Evolutionary conservation across 352 stramenopile genomes (phyloP).

Genomic region (Aphanomyces cochlioides): DNA sequence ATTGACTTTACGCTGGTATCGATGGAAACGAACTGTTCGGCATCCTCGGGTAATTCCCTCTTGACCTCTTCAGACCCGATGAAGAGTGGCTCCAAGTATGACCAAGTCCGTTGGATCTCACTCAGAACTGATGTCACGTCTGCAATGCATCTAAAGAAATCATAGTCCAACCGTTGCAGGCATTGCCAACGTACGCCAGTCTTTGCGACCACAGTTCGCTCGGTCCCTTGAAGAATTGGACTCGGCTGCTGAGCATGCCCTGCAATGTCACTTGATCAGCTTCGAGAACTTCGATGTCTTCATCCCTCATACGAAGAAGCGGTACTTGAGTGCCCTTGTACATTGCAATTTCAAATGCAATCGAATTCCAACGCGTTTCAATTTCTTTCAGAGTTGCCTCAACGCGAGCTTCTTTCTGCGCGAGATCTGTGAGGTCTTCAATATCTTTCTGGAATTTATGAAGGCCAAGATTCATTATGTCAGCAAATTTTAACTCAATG

Average conservation of each 20-base stretch:
- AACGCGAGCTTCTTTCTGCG: constrained; percentile 89
- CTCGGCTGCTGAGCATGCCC: constrained; percentile 80
- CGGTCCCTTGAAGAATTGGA: constrained; percentile 66
- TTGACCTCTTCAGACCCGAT: constrained; percentile 94
- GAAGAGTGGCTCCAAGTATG: constrained; percentile 94
- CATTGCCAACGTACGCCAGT: constrained; percentile 29
- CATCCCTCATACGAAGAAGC: constrained; percentile 86
- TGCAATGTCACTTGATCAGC: constrained; percentile 93
- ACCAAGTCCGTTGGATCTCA: constrained; percentile 95
- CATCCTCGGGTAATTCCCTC: constrained; percentile 88
- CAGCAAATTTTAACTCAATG: constrained; percentile 59
- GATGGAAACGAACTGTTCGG: constrained; percentile 81
- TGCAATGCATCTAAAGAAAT: constrained; percentile 37
- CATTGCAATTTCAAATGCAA: constrained; percentile 71
- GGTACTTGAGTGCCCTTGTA: constrained; percentile 87
- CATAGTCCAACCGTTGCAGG: no score
- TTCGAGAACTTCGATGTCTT: constrained; percentile 93
- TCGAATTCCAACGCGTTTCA: constrained; percentile 64
- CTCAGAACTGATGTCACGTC: constrained; percentile 85
- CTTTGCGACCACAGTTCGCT: constrained; percentile 54
- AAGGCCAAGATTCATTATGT: constrained; percentile 79
- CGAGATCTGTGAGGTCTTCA: constrained; percentile 88
- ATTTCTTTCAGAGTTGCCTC: constrained; percentile 79
- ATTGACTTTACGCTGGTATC: constrained; percentile 67
- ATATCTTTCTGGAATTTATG: constrained; percentile 78